A percentile compares a stretch with the other conserved stretches of the same genome.
Evolutionary conservation across 495 filamentous ascomycete genomes (phyloP).

Genomic region (Tuber microsphaerosporum): DNA sequence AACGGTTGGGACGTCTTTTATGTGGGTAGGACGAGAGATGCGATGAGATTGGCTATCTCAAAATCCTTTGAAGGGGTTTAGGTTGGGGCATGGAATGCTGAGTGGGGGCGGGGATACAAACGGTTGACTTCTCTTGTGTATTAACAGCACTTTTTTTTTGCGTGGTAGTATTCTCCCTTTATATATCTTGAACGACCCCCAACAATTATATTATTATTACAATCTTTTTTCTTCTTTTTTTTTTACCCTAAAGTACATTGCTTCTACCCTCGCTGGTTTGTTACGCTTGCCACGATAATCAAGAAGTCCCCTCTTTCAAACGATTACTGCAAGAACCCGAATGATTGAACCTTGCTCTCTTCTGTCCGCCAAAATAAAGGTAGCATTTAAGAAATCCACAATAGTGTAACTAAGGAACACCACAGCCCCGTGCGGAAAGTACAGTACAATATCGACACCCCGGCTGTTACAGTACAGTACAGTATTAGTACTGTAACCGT

Average conservation of each 20-base stretch:
- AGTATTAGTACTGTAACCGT: too few species aligned
- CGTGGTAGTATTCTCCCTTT: neutral
- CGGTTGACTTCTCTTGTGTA: neutral
- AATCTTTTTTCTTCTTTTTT: neutral
- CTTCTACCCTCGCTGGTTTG: neutral
- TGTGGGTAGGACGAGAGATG: neutral
- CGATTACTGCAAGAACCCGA: too few species aligned
- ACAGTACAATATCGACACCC: too few species aligned
- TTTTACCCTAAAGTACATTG: neutral
- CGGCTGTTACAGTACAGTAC: too few species aligned
- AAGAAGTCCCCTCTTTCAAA: too few species aligned
- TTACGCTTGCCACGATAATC: too few species aligned
- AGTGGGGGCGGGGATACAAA: neutral
- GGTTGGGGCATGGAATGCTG: neutral
- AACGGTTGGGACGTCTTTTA: neutral
- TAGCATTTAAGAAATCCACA: too few species aligned
- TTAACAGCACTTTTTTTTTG: neutral
- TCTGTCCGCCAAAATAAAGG: too few species aligned
- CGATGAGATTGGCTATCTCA: neutral
- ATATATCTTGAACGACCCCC: neutral
- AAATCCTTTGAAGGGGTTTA: neutral
- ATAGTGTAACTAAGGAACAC: too few species aligned
- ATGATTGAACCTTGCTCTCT: too few species aligned
- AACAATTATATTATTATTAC: neutral
- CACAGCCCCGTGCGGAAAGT: too few species aligned